A percentile compares a stretch with the other conserved stretches of the same genome.
phyloP scores from a whole-genome alignment of 371 early-diverging fungal species.

The Antonospora locustae region DNA sequence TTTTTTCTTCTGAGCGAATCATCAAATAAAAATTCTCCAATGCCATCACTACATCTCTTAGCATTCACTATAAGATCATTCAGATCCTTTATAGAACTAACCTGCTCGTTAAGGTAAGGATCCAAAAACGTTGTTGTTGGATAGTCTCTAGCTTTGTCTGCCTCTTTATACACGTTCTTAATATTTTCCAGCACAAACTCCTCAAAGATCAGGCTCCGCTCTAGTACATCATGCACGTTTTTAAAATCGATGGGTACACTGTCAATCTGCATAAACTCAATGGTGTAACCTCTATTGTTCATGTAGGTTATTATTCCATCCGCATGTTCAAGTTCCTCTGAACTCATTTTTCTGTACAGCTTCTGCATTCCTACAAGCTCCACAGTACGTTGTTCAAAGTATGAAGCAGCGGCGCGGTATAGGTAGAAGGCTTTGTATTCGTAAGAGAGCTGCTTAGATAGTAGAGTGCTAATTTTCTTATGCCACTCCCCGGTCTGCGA shows the following conservation, averaged over 20 bases:
- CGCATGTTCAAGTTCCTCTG: conserved; percentile 35
- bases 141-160: conserved; percentile 17
- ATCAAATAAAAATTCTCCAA: conserved; percentile 16
- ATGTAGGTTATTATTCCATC: conserved; percentile 32
- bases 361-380: conserved; percentile 11
- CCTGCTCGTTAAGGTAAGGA: conserved; percentile 29
- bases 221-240: conserved; percentile 11
- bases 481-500: conserved; percentile 9
- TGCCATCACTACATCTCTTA: conserved; percentile 22
- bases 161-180: conserved; percentile 9
- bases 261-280: conserved; percentile 11
- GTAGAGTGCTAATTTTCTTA: conserved; percentile 4
- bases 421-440: conserved; percentile 33
- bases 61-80: conserved; percentile 19
- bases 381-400: conserved; percentile 10
- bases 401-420: conserved; percentile 10
- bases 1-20: conserved; percentile 4
- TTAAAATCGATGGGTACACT: conserved; percentile 9
- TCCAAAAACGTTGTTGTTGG: conserved; percentile 20
- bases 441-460: conserved; percentile 25
- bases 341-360: conserved; percentile 17
- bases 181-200: conserved; percentile 18
- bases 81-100: conserved; percentile 19
- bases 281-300: conserved; percentile 20
- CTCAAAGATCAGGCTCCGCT: conserved; percentile 19